These are phyloP conservation scores for Yamadazyma akitaensis DNA, from an alignment of 805 yeast genomes.

Conservation along the genomic window DNA sequence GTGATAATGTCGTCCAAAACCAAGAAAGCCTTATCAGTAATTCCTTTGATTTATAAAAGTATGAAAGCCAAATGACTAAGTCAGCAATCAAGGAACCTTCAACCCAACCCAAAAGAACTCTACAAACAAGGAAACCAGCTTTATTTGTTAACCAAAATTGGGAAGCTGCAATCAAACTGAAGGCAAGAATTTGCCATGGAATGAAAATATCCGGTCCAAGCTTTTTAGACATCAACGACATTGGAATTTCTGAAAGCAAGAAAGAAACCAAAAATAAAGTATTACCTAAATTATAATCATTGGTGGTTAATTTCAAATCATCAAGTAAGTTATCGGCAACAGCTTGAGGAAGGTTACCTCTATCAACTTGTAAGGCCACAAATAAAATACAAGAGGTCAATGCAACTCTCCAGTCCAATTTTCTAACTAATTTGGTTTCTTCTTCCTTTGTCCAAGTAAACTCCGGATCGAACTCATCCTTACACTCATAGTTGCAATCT, in stretches of 20 bases:
- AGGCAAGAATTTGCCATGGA: conserved; percentile 35
- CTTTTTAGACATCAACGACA: conserved; percentile 58
- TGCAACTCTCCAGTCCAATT: conserved; percentile 20
- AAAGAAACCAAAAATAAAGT: conserved; percentile 41
- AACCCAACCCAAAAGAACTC: conserved; percentile 26
- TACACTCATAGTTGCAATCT: conserved; percentile 30
- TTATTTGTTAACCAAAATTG: conserved; percentile 23
- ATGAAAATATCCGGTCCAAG: conserved; percentile 62
- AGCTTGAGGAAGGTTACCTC: conserved; percentile 24
- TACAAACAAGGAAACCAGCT: conserved; percentile 21
- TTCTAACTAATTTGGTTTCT: conserved; percentile 21
- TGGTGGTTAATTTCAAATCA: conserved; percentile 33
- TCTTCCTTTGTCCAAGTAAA: conserved; percentile 33
- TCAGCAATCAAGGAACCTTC: conserved; percentile 47
- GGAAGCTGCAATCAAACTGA: conserved; percentile 26
- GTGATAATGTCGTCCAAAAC: conserved; percentile 29
- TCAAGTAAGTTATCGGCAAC: conserved; percentile 21
- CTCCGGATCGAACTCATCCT: conserved; percentile 31
- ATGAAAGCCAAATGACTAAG: conserved; percentile 57
- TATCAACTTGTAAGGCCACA: conserved; percentile 21
- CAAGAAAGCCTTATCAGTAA: conserved; percentile 55
- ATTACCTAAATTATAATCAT: conserved; percentile 40
- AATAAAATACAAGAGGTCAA: conserved; percentile 22
- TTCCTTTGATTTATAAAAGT: conserved; percentile 59
- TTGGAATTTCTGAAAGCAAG: conserved; percentile 48